Conservation (phyloP, 2,329 filamentous ascomycete species). For the Fusarium paranaense region DNA sequence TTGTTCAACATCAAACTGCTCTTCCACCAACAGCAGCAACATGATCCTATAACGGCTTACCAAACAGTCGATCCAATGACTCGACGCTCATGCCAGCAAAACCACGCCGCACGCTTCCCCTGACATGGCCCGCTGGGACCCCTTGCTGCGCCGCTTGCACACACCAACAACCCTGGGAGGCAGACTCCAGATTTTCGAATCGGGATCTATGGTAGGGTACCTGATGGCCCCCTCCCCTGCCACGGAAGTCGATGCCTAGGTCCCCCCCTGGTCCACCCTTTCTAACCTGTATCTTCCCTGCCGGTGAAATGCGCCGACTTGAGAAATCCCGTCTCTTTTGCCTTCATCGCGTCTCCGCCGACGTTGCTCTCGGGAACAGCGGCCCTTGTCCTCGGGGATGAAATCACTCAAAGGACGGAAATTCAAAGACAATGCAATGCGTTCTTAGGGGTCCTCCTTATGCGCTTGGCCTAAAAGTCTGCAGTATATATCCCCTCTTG, state of each 20-base stretch:
- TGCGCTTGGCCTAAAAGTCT: background rate
- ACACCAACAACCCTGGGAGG: background rate
- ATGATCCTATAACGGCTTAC: background rate
- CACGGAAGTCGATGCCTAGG: background rate
- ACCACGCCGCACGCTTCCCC: background rate
- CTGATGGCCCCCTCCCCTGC: background rate
- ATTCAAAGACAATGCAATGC: background rate
- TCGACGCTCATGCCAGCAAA: background rate
- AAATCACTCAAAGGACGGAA: background rate
- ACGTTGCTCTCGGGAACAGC: background rate
- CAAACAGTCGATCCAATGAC: background rate
- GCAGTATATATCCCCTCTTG: constrained; percentile 7
- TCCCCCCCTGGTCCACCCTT: background rate
- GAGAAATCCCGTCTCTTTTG: background rate
- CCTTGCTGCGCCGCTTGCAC: constrained; percentile 9
- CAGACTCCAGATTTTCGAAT: constrained; percentile 25
- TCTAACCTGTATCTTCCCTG: background rate
- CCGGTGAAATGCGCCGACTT: background rate
- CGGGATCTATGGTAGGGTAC: constrained; percentile 22
- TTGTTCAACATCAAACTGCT: background rate
- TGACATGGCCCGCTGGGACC: background rate
- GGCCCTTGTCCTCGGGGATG: background rate
- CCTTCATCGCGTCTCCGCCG: background rate
- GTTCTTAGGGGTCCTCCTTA: background rate
- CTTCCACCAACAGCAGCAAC: background rate